phyloP scores from a whole-genome alignment of 345 rosid genomes.

The Excoecaria agallocha region DNA sequence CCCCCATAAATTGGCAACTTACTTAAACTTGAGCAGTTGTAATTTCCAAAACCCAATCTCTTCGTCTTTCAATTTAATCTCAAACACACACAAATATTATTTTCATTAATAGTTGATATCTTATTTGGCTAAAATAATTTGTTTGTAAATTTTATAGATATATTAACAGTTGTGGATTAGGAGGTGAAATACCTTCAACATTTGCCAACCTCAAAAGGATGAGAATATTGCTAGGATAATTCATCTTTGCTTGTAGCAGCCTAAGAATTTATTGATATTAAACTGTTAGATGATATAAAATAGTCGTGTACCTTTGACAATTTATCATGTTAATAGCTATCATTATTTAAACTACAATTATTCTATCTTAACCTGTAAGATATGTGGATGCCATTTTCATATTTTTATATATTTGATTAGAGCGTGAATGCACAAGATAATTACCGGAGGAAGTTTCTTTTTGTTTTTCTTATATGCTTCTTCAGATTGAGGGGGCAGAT shows the following conservation, averaged over 20 bases:
- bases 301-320: background rate
- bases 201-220: constrained; percentile 35
- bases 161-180: constrained; percentile 51
- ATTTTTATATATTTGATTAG: background rate
- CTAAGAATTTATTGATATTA: background rate
- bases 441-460: background rate
- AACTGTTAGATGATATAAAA: background rate
- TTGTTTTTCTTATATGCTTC: constrained; percentile 17
- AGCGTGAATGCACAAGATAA: background rate
- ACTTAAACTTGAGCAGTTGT: constrained; percentile 20
- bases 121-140: background rate
- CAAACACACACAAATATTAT: background rate
- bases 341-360: background rate
- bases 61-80: background rate
- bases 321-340: background rate
- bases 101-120: background rate
- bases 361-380: background rate
- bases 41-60: background rate
- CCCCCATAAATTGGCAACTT: constrained; percentile 22
- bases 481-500: constrained; percentile 75
- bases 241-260: background rate
- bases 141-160: constrained; percentile 32
- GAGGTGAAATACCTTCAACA: constrained; percentile 53
- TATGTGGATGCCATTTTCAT: background rate
- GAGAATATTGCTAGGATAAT: constrained; percentile 13